These are phyloP conservation scores for Ciborinia camelliae DNA, from an alignment of 2,329 filamentous ascomycete species.

Conservation along the genomic window DNA sequence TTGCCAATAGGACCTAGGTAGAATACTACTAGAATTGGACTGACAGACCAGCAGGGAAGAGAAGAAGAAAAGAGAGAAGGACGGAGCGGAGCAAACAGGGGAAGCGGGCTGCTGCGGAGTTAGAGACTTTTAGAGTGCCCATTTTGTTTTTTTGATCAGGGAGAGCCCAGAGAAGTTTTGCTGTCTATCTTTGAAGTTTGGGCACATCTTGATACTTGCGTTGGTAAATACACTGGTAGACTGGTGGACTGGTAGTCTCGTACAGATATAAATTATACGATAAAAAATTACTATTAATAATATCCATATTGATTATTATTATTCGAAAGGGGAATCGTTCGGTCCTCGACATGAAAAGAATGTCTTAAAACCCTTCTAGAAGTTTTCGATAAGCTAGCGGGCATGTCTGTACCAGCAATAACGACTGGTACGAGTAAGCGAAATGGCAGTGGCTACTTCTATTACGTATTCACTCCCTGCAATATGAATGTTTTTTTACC, in stretches of 20 bases:
- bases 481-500: neutral
- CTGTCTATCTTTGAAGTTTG: neutral
- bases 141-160: neutral
- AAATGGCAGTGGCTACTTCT: neutral
- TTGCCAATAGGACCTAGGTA: no score
- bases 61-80: neutral
- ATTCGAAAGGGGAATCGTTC: neutral
- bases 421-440: neutral
- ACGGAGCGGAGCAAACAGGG: neutral
- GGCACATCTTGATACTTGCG: neutral
- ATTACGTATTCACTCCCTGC: neutral
- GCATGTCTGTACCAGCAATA: neutral
- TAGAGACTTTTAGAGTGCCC: neutral
- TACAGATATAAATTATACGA: neutral
- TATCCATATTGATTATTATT: neutral
- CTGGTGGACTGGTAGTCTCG: neutral
- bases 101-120: neutral
- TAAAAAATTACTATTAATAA: neutral
- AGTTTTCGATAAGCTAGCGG: slow-evolving; percentile 7
- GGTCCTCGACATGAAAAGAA: neutral
- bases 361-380: slow-evolving; percentile 2
- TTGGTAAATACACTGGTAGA: neutral
- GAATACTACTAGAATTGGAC: no score
- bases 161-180: no score
- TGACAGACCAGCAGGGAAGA: neutral